phyloP scores from a whole-genome alignment of 176 grass and related monocot genomes.

The Thinopyrum elongatum region DNA sequence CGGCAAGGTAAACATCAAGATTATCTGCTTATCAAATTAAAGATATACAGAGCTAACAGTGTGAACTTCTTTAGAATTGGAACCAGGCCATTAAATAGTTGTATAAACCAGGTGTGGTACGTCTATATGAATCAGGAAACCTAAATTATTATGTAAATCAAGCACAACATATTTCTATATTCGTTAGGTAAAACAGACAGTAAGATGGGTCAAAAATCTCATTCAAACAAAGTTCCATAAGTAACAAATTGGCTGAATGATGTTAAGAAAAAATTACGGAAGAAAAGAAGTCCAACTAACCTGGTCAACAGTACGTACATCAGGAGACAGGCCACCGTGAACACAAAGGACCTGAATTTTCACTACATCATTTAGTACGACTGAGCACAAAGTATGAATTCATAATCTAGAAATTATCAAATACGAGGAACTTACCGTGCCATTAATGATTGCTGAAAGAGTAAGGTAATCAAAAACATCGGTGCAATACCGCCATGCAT shows the following conservation, averaged over 20 bases:
- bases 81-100: not conserved
- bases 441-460: conserved; percentile 97
- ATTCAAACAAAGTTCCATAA: conserved; percentile 1
- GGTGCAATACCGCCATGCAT: conserved; percentile 99
- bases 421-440: conserved; percentile 58
- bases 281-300: conserved; percentile 37
- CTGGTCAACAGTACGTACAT: conserved; percentile 96
- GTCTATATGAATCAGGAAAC: not conserved
- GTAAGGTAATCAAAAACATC: conserved; percentile 99
- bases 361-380: conserved; percentile 34
- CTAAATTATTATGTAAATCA: not conserved
- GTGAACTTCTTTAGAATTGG: not conserved
- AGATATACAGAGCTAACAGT: conserved; percentile 4
- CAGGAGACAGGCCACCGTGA: conserved; percentile 94
- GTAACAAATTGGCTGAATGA: not conserved
- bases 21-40: not conserved
- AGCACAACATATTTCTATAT: not conserved
- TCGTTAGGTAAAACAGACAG: not conserved
- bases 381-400: conserved; percentile 11
- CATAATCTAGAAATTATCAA: not conserved
- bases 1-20: not conserved
- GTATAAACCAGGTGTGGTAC: not conserved
- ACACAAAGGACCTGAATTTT: conserved; percentile 90
- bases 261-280: not conserved
- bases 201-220: not conserved